These are phyloP conservation scores for Lathyrus aphaca DNA, from an alignment of 306 rosid genomes.

Conservation along the genomic window DNA sequence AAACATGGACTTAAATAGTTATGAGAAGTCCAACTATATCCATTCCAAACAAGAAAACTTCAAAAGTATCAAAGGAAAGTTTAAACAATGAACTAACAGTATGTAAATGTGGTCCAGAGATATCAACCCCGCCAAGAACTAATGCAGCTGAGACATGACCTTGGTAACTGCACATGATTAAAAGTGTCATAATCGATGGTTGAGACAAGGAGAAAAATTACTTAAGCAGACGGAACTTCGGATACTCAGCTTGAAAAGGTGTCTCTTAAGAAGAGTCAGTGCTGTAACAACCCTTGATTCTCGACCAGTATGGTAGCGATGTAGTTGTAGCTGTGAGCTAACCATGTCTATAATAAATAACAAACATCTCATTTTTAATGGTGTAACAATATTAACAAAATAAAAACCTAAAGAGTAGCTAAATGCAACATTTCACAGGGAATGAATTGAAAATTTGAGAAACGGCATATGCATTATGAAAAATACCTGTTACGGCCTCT, in stretches of 20 bases:
- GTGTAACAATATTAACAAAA: conserved; percentile 2
- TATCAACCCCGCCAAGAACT: conserved; percentile 97
- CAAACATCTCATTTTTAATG: conserved; percentile 36
- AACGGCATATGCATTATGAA: conserved; percentile 8
- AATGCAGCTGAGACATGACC: conserved; percentile 85
- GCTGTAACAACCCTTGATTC: conserved; percentile 59
- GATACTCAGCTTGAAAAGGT: conserved; percentile 53
- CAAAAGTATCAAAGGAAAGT: not conserved
- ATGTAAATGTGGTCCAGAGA: conserved; percentile 89
- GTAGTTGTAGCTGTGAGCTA: conserved; percentile 90
- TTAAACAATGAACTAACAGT: conserved; percentile 62
- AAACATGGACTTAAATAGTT: conserved; percentile 37
- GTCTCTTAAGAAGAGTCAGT: conserved; percentile 53
- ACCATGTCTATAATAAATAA: conserved; percentile 74
- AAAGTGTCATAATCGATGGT: conserved; percentile 22
- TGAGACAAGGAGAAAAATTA: conserved; percentile 9
- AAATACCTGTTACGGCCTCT: conserved; percentile 92
- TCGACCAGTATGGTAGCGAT: conserved; percentile 89
- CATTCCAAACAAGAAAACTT: conserved; percentile 15
- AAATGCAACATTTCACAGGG: conserved; percentile 8
- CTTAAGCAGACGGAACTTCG: conserved; percentile 7
- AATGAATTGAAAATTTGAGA: conserved; percentile 7
- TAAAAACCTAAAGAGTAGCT: not conserved
- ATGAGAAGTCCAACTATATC: conserved; percentile 24
- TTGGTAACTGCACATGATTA: conserved; percentile 64